Conservation (phyloP, 768 basidiomycete genomes). For the Phaffia australis region DNA sequence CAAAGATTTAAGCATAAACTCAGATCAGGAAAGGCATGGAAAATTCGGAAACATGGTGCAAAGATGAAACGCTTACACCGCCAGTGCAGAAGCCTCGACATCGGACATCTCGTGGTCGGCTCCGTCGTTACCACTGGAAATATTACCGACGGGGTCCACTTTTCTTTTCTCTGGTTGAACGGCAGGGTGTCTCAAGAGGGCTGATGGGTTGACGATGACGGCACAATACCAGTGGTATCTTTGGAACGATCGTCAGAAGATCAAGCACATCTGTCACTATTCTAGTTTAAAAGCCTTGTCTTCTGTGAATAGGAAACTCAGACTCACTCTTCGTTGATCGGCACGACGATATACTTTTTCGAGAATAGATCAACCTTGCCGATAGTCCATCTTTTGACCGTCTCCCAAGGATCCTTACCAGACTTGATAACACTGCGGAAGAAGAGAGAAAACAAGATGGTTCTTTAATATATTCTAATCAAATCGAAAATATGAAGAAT, state of each 20-base stretch:
- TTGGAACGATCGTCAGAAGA: background rate
- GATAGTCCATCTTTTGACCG: conserved; percentile 82
- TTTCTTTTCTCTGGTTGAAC: conserved; percentile 29
- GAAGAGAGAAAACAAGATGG: background rate
- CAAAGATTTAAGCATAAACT: background rate
- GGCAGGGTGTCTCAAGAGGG: conserved; percentile 45
- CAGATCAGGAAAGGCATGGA: background rate
- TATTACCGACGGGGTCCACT: background rate
- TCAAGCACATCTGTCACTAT: too few relatives aligned
- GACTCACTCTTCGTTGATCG: conserved; percentile 88
- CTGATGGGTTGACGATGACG: conserved; percentile 73
- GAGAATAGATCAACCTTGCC: conserved; percentile 57
- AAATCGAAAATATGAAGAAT: background rate
- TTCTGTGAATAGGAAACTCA: background rate
- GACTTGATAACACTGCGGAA: conserved; percentile 2
- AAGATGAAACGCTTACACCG: background rate
- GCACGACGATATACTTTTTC: conserved; percentile 87
- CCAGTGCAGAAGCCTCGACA: background rate
- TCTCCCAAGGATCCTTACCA: conserved; percentile 48
- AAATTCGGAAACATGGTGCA: background rate
- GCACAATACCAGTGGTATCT: conserved; percentile 97
- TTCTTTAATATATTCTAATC: background rate
- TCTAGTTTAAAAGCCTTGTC: too few relatives aligned
- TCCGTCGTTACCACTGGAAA: background rate
- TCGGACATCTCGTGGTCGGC: background rate